These are phyloP conservation scores for Crithidia thermophila DNA, from an alignment of 208 protist genomes.

Conservation along the genomic window DNA sequence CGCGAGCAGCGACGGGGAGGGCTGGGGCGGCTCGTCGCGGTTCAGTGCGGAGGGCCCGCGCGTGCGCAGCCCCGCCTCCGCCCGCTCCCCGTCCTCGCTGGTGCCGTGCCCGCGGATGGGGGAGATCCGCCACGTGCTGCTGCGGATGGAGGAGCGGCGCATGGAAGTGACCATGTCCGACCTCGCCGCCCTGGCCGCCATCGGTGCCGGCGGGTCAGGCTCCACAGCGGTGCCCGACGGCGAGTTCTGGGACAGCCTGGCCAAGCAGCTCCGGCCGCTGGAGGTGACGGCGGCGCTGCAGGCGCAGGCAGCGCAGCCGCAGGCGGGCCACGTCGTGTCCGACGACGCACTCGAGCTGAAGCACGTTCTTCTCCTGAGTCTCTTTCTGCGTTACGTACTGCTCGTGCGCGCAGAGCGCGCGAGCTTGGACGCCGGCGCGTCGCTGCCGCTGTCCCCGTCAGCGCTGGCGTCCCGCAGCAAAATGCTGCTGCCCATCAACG, in stretches of 20 bases:
- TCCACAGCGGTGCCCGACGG: constrained; percentile 11
- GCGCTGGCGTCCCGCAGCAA: constrained; percentile 9
- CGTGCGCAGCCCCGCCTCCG: constrained; percentile 3
- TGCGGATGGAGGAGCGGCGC: constrained; percentile 49
- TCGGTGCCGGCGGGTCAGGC: constrained; percentile 18
- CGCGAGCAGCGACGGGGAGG: neutral
- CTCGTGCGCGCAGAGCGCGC: constrained; percentile 8
- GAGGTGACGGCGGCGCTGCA: constrained; percentile 17
- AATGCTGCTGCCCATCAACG: constrained; percentile 16
- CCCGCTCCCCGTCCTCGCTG: constrained; percentile 12
- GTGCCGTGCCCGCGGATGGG: constrained; percentile 22
- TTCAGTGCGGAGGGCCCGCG: constrained; percentile 10
- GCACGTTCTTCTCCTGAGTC: constrained; percentile 24
- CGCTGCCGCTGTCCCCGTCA: constrained; percentile 5
- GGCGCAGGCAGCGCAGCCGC: neutral
- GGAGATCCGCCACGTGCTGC: constrained; percentile 39
- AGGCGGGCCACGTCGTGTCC: neutral
- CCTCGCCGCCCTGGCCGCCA: constrained; percentile 31
- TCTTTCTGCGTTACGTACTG: constrained; percentile 28
- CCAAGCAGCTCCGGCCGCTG: constrained; percentile 20
- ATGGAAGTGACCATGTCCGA: constrained; percentile 35
- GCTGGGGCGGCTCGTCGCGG: neutral
- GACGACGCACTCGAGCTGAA: constrained; percentile 18
- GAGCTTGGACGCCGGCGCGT: neutral
- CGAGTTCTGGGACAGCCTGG: constrained; percentile 28